A percentile compares a stretch with the other conserved stretches of the same genome.
Conservation (phyloP, 2,329 filamentous ascomycete genomes). For the Aspergillus ibericus region DNA sequence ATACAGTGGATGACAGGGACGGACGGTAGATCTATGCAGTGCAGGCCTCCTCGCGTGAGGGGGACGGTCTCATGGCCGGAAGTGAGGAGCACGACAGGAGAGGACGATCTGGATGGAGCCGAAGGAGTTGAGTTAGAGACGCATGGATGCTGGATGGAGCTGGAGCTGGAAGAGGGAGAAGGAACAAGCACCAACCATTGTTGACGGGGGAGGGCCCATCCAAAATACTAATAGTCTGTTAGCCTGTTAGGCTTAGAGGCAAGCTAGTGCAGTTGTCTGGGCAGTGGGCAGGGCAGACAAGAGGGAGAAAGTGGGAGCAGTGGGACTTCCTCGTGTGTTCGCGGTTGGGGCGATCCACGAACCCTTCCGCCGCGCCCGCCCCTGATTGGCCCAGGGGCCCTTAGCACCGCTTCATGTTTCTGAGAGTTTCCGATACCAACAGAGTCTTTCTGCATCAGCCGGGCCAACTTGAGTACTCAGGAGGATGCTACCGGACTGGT, state of each 20-base stretch:
- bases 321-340: background rate
- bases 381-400: background rate
- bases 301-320: background rate
- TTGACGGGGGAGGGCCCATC: slow-evolving; percentile 1
- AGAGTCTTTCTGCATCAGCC: background rate
- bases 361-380: background rate
- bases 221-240: slow-evolving; percentile 7
- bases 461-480: too few species aligned
- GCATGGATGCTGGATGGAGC: background rate
- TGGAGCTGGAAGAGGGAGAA: background rate
- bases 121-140: background rate
- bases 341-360: slow-evolving; percentile 1
- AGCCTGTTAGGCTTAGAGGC: background rate
- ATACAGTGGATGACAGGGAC: background rate
- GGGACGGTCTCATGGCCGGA: background rate
- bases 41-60: background rate
- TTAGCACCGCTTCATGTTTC: background rate
- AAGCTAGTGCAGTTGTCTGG: background rate
- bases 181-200: slow-evolving; percentile 1
- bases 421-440: background rate
- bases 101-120: slow-evolving; percentile 1
- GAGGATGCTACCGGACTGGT: too few species aligned
- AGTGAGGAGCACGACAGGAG: background rate
- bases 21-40: background rate
- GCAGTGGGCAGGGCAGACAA: background rate